Evolutionary conservation across 768 basidiomycete genomes (phyloP), one percentile per base, ranked within the genome.

Genomic region (Suillus luteus): DNA sequence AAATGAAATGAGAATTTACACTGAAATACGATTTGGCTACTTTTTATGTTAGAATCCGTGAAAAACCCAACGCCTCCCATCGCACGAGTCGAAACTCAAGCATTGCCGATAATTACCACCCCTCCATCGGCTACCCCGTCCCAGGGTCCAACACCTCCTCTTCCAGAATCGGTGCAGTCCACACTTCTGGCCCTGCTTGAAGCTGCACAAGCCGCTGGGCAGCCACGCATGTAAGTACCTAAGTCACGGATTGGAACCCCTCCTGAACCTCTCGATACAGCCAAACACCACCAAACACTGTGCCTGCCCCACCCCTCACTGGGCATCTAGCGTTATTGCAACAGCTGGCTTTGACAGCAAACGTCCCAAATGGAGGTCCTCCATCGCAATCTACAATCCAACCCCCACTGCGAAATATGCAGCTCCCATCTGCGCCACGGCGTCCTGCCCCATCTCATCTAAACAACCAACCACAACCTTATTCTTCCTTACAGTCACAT

Each of bases 321-420:
- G 84, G 85, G 66, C 75, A 90, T 72, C 78, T 93, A 62, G 86
- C 89, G 55, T 79, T 91, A 67, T 79, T 95, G 70, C 91, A 92
- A 72, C 91, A 92, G 72, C 82, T 93, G 73, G 82, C 90, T 60
- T 85, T 87, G 70, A 83, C 84, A 69, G 84, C 88, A 48, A 81
- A 77, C 65, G 73, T 74, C 46, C 69, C 68, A 80, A 74, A 24
- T 63, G 76, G 65, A 62, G 77, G 70, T 60, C 55, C 68, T 7
- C 59, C 62, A 31, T 67, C 70, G 2, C 67, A 69, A 22, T 67
- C 72, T 62, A 73, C 27, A 61, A 15, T 37, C 15, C 43, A 38
- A 11, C 37, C 12, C 27, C 48, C 37, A 8, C 38, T 57, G 22
- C 55, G 9, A 57, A 38, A 24, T 57, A 10, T 22, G 5, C 55